Evolutionary conservation across 2,329 filamentous ascomycete genomes (phyloP).

Genomic region (Exserohilum turcica): DNA sequence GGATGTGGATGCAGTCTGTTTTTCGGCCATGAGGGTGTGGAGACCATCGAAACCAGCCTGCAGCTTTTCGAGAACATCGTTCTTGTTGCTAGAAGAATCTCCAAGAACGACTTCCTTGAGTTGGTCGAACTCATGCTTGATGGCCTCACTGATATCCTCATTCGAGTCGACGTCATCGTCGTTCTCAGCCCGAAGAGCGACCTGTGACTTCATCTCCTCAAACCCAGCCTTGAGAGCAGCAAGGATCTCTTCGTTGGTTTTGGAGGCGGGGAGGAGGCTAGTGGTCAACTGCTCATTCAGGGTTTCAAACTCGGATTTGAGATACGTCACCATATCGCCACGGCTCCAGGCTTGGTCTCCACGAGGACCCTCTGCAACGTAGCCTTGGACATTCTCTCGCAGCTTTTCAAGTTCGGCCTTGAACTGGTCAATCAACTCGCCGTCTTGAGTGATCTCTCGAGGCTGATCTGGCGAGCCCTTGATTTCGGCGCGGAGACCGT

Average conservation of each 20-base stretch:
- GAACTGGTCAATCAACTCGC: constrained; percentile 76
- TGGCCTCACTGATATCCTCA: constrained; percentile 66
- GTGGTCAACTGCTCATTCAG: constrained; percentile 64
- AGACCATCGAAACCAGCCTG: constrained; percentile 58
- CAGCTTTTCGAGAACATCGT: constrained; percentile 66
- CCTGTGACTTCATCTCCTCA: constrained; percentile 49
- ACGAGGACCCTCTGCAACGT: constrained; percentile 50
- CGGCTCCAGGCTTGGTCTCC: constrained; percentile 50
- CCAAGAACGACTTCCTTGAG: constrained; percentile 76
- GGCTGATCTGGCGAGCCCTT: constrained; percentile 79
- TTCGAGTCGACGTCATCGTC: constrained; percentile 46
- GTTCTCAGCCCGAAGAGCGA: constrained; percentile 44
- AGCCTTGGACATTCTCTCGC: constrained; percentile 65
- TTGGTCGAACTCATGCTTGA: constrained; percentile 82
- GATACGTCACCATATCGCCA: constrained; percentile 56
- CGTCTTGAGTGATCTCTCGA: constrained; percentile 70
- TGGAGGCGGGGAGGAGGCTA: constrained; percentile 43
- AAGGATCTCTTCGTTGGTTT: constrained; percentile 48
- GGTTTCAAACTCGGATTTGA: constrained; percentile 64
- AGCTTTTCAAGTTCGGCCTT: constrained; percentile 67
- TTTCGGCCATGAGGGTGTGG: constrained; percentile 51
- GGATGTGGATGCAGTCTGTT: constrained; percentile 29
- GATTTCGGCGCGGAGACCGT: constrained; percentile 78
- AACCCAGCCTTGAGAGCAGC: constrained; percentile 48
- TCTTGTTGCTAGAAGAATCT: constrained; percentile 61